Percentiles rank a stretch among this genome's conserved stretches.
Evolutionary conservation across 371 early-diverging fungal genomes (phyloP).

Genomic region (Entomophthora muscae): DNA sequence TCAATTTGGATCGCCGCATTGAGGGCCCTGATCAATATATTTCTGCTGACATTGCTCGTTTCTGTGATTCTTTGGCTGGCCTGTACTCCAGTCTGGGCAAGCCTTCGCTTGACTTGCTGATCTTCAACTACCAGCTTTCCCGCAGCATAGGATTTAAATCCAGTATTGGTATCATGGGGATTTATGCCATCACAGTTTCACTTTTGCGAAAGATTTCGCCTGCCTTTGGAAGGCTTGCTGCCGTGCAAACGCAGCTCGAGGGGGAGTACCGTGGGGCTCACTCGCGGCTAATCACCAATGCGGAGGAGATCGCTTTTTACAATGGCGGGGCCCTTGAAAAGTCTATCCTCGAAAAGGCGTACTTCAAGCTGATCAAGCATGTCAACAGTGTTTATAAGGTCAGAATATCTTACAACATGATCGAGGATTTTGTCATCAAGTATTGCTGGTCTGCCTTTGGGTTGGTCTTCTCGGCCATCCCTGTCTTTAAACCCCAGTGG

Average conservation of each 20-base stretch:
- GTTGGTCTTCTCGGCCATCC: constrained; percentile 53
- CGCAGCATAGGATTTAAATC: constrained; percentile 56
- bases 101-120: constrained; percentile 63
- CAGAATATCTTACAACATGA: constrained; percentile 69
- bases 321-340: constrained; percentile 58
- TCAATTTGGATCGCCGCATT: constrained; percentile 66
- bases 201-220: constrained; percentile 59
- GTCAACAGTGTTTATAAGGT: constrained; percentile 61
- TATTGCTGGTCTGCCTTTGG: constrained; percentile 56
- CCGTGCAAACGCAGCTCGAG: constrained; percentile 65
- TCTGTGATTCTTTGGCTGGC: constrained; percentile 52
- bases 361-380: constrained; percentile 48
- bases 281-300: constrained; percentile 68
- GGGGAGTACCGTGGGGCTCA: constrained; percentile 79
- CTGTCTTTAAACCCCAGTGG: constrained; percentile 56
- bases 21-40: constrained; percentile 76
- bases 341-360: constrained; percentile 46
- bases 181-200: constrained; percentile 49
- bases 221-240: constrained; percentile 69
- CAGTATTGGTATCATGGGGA: constrained; percentile 41
- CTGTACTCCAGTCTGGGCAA: constrained; percentile 75
- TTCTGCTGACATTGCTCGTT: constrained; percentile 67
- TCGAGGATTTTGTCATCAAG: constrained; percentile 82
- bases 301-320: constrained; percentile 78
- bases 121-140: constrained; percentile 67